phyloP scores from a whole-genome alignment of 108 stramenopile genomes.

The Mayamaea pseudoterrestris region DNA sequence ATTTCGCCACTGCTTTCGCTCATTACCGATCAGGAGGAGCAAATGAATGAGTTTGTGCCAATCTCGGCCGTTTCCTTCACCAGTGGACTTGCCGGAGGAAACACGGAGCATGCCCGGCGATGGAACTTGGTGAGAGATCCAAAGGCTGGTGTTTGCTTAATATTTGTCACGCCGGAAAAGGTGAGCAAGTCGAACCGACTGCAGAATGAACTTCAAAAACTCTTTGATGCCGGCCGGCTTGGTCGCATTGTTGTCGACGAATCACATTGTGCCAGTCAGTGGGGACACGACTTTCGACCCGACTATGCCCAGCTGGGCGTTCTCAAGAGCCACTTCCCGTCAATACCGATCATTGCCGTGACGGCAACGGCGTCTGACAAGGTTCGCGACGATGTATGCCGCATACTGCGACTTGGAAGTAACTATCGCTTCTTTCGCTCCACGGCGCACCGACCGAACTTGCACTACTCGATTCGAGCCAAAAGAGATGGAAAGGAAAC shows the following conservation, averaged over 20 bases:
- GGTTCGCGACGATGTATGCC: slow-evolving; percentile 77
- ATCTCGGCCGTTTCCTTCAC: slow-evolving; percentile 49
- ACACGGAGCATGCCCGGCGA: slow-evolving; percentile 38
- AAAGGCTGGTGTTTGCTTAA: slow-evolving; percentile 45
- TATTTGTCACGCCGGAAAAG: slow-evolving; percentile 95
- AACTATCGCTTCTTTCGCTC: slow-evolving; percentile 66
- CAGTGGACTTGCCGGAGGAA: slow-evolving; percentile 34
- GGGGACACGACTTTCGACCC: slow-evolving; percentile 90
- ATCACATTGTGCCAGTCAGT: slow-evolving; percentile 45
- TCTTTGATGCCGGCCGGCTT: slow-evolving; percentile 43
- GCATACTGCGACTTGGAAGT: slow-evolving; percentile 50
- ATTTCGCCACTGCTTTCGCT: slow-evolving; percentile 85
- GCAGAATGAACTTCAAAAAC: slow-evolving; percentile 51
- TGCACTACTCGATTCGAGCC: slow-evolving; percentile 59
- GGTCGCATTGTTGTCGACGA: slow-evolving; percentile 93
- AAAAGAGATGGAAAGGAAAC: slow-evolving; percentile 48
- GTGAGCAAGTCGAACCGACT: slow-evolving; percentile 37
- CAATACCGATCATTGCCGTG: slow-evolving; percentile 51
- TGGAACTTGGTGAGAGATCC: slow-evolving; percentile 56
- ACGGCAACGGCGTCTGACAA: slow-evolving; percentile 73
- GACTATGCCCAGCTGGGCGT: slow-evolving; percentile 88
- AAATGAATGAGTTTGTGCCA: slow-evolving; percentile 58
- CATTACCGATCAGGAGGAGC: slow-evolving; percentile 90
- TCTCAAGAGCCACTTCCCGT: slow-evolving; percentile 67
- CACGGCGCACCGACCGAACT: slow-evolving; percentile 84